Conservation (phyloP, 352 stramenopile species). For the Stephanocyclus meneghinianus region DNA sequence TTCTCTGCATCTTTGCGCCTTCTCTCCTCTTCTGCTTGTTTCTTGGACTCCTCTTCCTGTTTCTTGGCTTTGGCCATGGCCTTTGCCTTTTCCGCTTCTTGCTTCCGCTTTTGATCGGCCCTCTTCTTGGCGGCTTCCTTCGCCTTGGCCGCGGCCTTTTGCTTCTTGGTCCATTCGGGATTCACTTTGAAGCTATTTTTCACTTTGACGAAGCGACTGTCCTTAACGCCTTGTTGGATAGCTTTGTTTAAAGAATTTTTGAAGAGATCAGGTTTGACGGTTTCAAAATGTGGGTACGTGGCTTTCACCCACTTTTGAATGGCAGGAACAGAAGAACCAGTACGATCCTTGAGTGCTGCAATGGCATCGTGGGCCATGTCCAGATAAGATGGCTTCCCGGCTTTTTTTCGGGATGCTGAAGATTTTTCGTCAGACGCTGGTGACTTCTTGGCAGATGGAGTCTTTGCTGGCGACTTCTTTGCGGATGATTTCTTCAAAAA, state of each 20-base stretch:
- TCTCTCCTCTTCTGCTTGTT: slow-evolving; percentile 50
- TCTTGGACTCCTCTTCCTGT: slow-evolving; percentile 45
- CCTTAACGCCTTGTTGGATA: slow-evolving; percentile 70
- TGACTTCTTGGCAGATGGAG: slow-evolving; percentile 16
- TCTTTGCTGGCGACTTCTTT: slow-evolving; percentile 12
- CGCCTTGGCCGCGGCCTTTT: slow-evolving; percentile 49
- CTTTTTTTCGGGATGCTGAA: slow-evolving; percentile 11
- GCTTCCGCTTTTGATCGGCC: slow-evolving; percentile 20
- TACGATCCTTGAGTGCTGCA: slow-evolving; percentile 70
- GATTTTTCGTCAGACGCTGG: slow-evolving; percentile 22
- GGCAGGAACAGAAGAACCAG: slow-evolving; percentile 62
- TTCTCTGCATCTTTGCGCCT: slow-evolving; percentile 17
- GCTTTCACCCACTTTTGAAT: slow-evolving; percentile 77
- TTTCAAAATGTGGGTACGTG: slow-evolving; percentile 31
- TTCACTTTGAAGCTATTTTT: slow-evolving; percentile 79
- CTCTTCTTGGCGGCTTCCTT: slow-evolving; percentile 43
- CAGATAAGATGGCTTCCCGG: slow-evolving; percentile 62
- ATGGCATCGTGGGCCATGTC: slow-evolving; percentile 73
- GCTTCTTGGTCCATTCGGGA: slow-evolving; percentile 56
- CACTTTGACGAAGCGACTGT: slow-evolving; percentile 69
- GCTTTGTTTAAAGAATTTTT: slow-evolving; percentile 45
- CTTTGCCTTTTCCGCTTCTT: slow-evolving; percentile 26
- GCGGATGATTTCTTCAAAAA: slow-evolving; percentile 19
- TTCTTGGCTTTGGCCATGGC: slow-evolving; percentile 15
- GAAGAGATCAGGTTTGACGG: slow-evolving; percentile 41